Percentiles rank a stretch among this genome's conserved stretches.
Evolutionary conservation across 2,329 filamentous ascomycete species (phyloP).

Genomic region (Venturia nashicola): DNA sequence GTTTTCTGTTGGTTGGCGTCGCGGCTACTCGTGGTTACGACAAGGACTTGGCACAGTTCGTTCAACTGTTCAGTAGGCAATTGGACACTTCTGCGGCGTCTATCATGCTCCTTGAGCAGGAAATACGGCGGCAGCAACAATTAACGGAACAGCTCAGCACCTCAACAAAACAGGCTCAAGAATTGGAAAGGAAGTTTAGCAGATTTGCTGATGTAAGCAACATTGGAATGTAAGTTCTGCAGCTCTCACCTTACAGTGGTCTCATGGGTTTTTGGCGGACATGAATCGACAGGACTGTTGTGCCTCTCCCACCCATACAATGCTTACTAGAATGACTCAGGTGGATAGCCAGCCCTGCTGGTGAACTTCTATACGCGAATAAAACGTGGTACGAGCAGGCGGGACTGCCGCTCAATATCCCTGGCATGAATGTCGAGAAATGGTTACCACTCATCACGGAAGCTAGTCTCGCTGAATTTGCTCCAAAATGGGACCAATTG

Average conservation of each 20-base stretch:
- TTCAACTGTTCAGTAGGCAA: conserved; percentile 6
- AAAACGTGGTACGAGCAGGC: conserved; percentile 8
- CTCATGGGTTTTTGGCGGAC: neutral
- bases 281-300: too few relatives aligned
- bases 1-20: conserved; percentile 10
- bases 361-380: conserved; percentile 2
- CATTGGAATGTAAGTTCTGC: conserved; percentile 29
- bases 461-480: conserved; percentile 20
- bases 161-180: conserved; percentile 15
- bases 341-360: neutral
- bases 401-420: conserved; percentile 25
- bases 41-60: conserved; percentile 6
- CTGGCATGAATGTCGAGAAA: conserved; percentile 26
- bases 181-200: conserved; percentile 15
- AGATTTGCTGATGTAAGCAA: conserved; percentile 27
- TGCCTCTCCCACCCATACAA: neutral
- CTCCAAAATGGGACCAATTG: conserved; percentile 28
- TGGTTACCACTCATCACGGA: conserved; percentile 31
- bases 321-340: neutral
- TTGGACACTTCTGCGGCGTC: conserved; percentile 9
- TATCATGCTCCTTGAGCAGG: conserved; percentile 10
- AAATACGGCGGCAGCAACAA: conserved; percentile 9
- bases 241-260: neutral
- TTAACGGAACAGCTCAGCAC: conserved; percentile 4
- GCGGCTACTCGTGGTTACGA: conserved; percentile 9